Conservation (phyloP, 23 red algal genomes). For the Gracilaria vermiculophylla region DNA sequence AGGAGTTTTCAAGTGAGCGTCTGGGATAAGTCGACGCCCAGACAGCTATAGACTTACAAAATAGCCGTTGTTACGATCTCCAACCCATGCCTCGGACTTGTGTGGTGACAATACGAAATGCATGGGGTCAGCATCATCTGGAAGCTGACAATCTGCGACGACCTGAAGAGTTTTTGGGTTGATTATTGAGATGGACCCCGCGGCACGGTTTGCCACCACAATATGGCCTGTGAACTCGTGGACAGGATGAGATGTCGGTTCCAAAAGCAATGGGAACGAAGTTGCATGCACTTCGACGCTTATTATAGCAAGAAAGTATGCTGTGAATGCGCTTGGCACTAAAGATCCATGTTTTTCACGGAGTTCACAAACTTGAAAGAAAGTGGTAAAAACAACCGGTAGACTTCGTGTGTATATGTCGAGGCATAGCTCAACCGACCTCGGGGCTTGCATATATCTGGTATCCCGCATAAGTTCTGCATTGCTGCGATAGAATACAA, state of each 20-base stretch:
- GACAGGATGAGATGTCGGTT: not conserved
- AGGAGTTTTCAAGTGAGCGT: not conserved
- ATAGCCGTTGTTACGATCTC: conserved; percentile 29
- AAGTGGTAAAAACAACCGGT: too few relatives aligned
- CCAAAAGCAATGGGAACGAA: not conserved
- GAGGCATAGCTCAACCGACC: too few relatives aligned
- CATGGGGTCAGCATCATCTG: conserved; percentile 26
- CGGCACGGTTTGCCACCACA: conserved; percentile 27
- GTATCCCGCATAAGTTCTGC: too few relatives aligned
- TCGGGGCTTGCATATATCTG: too few relatives aligned
- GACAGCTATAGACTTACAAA: conserved; percentile 13
- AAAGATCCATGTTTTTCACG: too few relatives aligned
- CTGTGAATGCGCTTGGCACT: too few relatives aligned
- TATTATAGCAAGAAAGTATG: not conserved
- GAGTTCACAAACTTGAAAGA: too few relatives aligned
- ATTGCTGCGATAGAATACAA: too few relatives aligned
- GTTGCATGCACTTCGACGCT: not conserved
- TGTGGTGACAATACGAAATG: conserved; percentile 5
- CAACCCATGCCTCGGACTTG: conserved; percentile 40
- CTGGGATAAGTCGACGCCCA: not conserved
- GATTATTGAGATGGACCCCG: not conserved
- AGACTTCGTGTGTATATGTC: too few relatives aligned
- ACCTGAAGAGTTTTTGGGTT: not conserved
- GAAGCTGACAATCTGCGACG: conserved; percentile 8
- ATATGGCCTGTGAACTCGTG: not conserved